Evolutionary conservation across 2,329 filamentous ascomycete species (phyloP), one percentile per base, ranked within the genome.

Genomic region (Claviceps pusilla): DNA sequence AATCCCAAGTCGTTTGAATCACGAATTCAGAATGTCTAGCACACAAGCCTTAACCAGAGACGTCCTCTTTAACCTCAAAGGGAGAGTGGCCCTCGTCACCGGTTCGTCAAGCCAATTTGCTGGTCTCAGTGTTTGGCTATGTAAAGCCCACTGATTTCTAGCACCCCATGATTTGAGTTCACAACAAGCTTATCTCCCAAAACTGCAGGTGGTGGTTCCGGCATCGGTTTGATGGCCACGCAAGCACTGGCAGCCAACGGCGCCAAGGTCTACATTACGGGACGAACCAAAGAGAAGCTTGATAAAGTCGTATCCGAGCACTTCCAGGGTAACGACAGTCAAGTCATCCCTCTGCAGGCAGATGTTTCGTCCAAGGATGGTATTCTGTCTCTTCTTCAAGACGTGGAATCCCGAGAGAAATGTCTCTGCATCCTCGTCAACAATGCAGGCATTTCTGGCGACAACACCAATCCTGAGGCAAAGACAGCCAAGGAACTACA

Each of bases 221-320:
- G 82, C 31, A 83, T 86, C 52, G 83, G 83, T 4, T 75, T 83
- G 54, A 86, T 86, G 82, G 81, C 82, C 47, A 78, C 80, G 2
- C 79, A 85, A 59, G 78, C 82, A 7, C 81, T 85, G 54, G 78
- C 85, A 0, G 69, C 73, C 55, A 87, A 86, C 65, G 82, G 83
- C 57, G 79, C 78, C 55, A 84, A 78, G 58, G 84, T 87, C 6
- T 87, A 86, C 71, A 83, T 88, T 58, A 81, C 80, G 29, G 83
- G 84, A 37, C 80, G 79, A 16, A 80, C 78, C 47, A 70, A 73
- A 31, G 82, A 81, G 61, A 83, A 84, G 62, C 72, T 84, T 50
- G 78, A 82, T 19, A 76, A 70, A 37, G 77, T 79, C 1, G 78
- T 78, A 48, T 66, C 82, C 54, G 79, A 76, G 51, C 80, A 80